A percentile compares a stretch with the other conserved stretches of the same genome.
These are phyloP conservation scores for Quercus wislizeni DNA, from an alignment of 306 rosid species.

Conservation along the genomic window DNA sequence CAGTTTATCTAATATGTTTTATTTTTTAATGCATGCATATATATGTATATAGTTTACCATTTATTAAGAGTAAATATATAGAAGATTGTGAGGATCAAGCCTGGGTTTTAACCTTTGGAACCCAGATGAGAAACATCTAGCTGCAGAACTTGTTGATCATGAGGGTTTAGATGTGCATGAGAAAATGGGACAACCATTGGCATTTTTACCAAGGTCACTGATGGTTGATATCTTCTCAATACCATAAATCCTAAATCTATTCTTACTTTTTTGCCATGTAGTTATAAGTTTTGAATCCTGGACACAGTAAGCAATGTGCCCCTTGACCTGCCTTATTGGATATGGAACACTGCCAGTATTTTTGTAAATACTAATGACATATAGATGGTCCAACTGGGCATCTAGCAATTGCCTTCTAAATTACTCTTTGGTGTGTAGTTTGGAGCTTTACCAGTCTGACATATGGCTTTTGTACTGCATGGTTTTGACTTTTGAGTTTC, in stretches of 20 bases:
- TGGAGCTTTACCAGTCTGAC: neutral
- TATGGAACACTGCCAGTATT: neutral
- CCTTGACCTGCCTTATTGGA: neutral
- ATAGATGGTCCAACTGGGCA: neutral
- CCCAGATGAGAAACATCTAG: neutral
- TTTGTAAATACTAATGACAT: neutral
- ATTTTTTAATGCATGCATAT: neutral
- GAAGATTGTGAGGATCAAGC: neutral
- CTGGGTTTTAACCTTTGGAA: neutral
- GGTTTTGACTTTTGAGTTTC: neutral
- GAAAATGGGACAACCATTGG: neutral
- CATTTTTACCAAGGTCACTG: neutral
- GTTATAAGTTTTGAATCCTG: neutral
- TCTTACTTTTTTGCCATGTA: neutral
- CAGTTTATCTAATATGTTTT: neutral
- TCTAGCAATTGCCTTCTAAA: constrained; percentile 11
- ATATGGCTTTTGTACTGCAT: neutral
- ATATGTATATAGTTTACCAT: neutral
- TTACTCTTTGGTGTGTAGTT: neutral
- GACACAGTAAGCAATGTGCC: neutral
- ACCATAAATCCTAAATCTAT: neutral
- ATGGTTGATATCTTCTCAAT: neutral
- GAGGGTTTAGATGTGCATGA: neutral
- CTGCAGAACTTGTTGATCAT: neutral
- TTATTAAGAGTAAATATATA: neutral